A percentile compares a stretch with the other conserved stretches of the same genome.
Evolutionary conservation across 2,329 filamentous ascomycete genomes (phyloP).

Genomic region (Pyrenochaeta sp.): DNA sequence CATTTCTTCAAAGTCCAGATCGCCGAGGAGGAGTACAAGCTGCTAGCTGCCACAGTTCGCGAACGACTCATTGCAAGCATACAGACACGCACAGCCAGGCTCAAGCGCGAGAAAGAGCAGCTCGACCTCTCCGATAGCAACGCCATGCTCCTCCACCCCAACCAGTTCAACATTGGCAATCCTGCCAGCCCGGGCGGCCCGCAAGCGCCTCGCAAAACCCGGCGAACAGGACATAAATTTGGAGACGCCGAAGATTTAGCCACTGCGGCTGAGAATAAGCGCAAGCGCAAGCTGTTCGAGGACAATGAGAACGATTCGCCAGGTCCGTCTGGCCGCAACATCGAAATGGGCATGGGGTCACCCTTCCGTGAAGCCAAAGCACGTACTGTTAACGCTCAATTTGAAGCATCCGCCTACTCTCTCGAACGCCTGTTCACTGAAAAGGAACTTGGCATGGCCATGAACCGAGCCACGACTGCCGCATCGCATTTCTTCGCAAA

Average conservation of each 20-base stretch:
- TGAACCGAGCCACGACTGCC: constrained; percentile 67
- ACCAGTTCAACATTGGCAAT: constrained; percentile 71
- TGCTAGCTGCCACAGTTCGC: constrained; percentile 65
- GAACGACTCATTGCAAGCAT: constrained; percentile 67
- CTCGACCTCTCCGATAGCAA: constrained; percentile 72
- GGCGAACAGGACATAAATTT: constrained; percentile 65
- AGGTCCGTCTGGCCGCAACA: constrained; percentile 56
- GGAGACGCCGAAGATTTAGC: constrained; percentile 57
- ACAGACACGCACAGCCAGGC: constrained; percentile 62
- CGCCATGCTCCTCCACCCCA: constrained; percentile 69
- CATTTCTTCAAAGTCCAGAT: constrained; percentile 67
- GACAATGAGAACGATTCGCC: constrained; percentile 68
- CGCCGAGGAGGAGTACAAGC: constrained; percentile 68
- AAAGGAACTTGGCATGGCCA: constrained; percentile 69
- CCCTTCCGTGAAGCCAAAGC: constrained; percentile 62
- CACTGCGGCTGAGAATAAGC: constrained; percentile 58
- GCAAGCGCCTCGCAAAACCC: constrained; percentile 68
- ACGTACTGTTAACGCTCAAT: constrained; percentile 61
- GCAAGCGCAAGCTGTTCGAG: constrained; percentile 65
- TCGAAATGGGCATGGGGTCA: constrained; percentile 57
- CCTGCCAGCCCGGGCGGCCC: constrained; percentile 68
- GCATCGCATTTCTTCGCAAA: constrained; percentile 66
- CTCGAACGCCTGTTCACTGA: constrained; percentile 72
- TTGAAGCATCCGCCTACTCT: constrained; percentile 66
- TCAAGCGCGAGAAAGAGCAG: constrained; percentile 71